Evolutionary conservation across 192 early-diverging fungal species (phyloP), one percentile per base, ranked within the genome.

Genomic region (Linnemannia elongata): DNA sequence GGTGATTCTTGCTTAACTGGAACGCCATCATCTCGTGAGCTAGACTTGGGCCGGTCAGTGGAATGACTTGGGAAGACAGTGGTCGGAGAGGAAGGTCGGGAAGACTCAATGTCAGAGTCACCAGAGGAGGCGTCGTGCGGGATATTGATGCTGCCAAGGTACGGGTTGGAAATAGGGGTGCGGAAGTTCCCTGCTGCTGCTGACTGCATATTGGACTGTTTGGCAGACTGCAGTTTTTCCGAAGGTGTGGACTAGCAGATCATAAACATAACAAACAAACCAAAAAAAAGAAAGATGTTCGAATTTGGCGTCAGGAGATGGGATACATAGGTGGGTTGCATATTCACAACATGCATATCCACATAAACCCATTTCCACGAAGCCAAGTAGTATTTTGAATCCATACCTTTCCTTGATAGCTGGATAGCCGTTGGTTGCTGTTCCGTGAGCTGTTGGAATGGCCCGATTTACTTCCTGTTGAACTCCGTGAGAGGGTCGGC

Each of bases 61-160:
- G 79, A 42, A 24, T 73, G 70, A 18, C 42, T 36, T 24, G 85
- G 79, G 41, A 87, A 87, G 30, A 87, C 38, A 7, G 79, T 71
- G 35, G 79, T 74, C 17, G 85, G 85, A 33, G 85, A 87, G 12
- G 85, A 81, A 17, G 85, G 85, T 9, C 80, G 79, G 13, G 85
- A 87, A 5, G 79, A 74, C 60, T 87, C 85, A 47, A 81, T 78
- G 52, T 87, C 85, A 13, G 85, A 87, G 52, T 87, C 85, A 7
- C 85, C 85, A 15, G 85, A 87, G n/a, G 85, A 87, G 8, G 79
- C 79, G 41, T 87, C 85, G 36, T 87, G 85, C 36, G 85, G 85
- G 15, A 87, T 87, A 39, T 87, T 87, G 72, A 87, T 87, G 69
- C 85, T 87, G 20, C 85, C 85, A n/a, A 87, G 76, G 42, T 87